Evolutionary conservation across 148 eudicot genomes (phyloP), one percentile per base, ranked within the genome.

Genomic region (Rhododendron griersonianum): DNA sequence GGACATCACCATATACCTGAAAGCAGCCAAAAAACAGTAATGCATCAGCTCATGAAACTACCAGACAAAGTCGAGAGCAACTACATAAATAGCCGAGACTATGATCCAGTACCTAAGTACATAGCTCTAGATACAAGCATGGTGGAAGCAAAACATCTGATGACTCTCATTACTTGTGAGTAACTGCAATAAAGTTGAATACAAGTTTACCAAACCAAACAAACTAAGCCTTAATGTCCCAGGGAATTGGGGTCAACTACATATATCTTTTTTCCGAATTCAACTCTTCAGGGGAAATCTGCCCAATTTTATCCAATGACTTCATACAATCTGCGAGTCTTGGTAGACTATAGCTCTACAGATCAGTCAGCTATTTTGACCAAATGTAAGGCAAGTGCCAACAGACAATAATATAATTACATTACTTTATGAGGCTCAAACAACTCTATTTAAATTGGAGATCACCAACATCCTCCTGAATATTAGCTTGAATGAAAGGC

Each of bases 1-100:
- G 87, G 48, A 81, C 74, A 50, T 73, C 87, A 50, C 90, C 91
- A 83, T 90, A 74, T 86, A 90, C 88, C 91, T 91, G 85, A 57
- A 82, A 55, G 39, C 53, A 73, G 47, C 74, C 61, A 13, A 55
- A 55, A 69, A 11, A 81, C n/a, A 19, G 48, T 45, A 53, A 65
- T 23, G 16, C 33, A 25, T 9, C 61, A 65, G 14, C 74, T 25
- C 33, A 67, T 3, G 74, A 67, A 67, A 25, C 74, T 25, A 67
- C 74, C 30, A 0, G 71, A 3, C 47, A 47, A 11, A 71, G 8
- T 28, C 2, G 1, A 30, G 76, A 71, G 41, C 76, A 71, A 71
- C 18, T 71, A 5, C 30, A 13, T 30, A 28, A 69, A 69, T 71
- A 71, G 76, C 39, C 14, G 41, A 30, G 76, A 4, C 16, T 30